phyloP scores from a whole-genome alignment of 2,329 filamentous ascomycete genomes.

The Ampelomyces quisqualis region DNA sequence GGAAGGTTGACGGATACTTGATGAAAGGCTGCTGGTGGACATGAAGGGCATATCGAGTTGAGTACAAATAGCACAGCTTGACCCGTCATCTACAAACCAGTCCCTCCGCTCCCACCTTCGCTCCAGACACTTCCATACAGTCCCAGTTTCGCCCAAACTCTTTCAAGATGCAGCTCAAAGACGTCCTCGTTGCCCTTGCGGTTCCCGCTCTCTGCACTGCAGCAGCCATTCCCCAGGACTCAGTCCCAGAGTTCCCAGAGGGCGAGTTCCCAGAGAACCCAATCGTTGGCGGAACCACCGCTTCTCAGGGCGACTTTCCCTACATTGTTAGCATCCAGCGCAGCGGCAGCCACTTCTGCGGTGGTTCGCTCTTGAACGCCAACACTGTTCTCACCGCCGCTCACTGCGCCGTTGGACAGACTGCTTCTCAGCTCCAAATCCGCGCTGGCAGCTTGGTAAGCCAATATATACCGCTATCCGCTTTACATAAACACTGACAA shows the following conservation, averaged over 20 bases:
- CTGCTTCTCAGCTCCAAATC: constrained; percentile 17
- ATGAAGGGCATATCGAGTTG: not conserved
- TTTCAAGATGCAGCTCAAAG: constrained; percentile 27
- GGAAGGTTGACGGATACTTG: constrained; percentile 12
- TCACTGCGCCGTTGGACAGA: constrained; percentile 26
- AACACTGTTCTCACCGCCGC: constrained; percentile 34
- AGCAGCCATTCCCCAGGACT: constrained; percentile 28
- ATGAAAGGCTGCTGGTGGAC: not conserved
- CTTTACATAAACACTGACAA: not conserved
- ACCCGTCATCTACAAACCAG: constrained; percentile 3
- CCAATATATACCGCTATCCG: not conserved
- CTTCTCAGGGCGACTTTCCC: constrained; percentile 29
- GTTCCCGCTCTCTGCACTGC: constrained; percentile 22
- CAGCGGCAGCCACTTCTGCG: constrained; percentile 28
- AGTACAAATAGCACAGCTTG: constrained; percentile 21
- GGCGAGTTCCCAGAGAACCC: constrained; percentile 2
- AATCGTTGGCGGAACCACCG: constrained; percentile 31
- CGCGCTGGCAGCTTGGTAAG: constrained; percentile 28
- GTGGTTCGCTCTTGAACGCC: constrained; percentile 29
- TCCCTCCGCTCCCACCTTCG: constrained; percentile 14
- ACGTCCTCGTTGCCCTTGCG: constrained; percentile 25
- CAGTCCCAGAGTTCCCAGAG: constrained; percentile 1
- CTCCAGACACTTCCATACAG: constrained; percentile 9
- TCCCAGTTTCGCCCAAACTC: constrained; percentile 6
- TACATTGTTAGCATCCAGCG: constrained; percentile 30